phyloP scores from a whole-genome alignment of 2,329 filamentous ascomycete genomes.

The Aureobasidium sp. region DNA sequence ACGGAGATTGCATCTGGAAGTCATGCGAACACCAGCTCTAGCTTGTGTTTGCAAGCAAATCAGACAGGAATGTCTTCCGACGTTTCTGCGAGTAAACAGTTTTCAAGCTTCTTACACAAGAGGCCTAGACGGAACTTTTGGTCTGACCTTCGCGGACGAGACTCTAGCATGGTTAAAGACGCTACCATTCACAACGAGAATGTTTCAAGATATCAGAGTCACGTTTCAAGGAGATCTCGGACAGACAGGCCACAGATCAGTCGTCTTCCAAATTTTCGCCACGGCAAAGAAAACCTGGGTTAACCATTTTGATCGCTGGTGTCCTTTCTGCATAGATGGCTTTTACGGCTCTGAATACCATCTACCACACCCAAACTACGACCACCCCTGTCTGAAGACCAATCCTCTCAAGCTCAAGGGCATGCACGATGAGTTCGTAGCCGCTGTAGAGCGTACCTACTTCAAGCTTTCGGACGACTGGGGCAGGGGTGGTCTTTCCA shows the following conservation, averaged over 20 bases:
- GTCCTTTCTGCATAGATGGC: slow-evolving; percentile 6
- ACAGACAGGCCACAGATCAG: background rate
- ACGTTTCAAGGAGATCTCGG: slow-evolving; percentile 5
- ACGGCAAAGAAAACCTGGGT: background rate
- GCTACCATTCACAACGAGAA: background rate
- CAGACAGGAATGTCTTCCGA: background rate
- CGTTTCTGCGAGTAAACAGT: background rate
- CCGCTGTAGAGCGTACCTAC: background rate
- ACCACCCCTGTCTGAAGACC: background rate
- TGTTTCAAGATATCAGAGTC: background rate
- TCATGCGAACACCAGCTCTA: background rate
- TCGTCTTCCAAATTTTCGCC: background rate
- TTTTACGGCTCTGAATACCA: background rate
- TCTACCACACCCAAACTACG: background rate
- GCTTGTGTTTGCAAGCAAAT: background rate
- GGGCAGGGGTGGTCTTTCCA: background rate
- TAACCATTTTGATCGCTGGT: background rate
- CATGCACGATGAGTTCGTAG: slow-evolving; percentile 1
- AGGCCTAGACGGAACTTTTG: background rate
- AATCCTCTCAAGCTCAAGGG: background rate
- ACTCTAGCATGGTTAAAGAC: background rate
- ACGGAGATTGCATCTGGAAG: background rate
- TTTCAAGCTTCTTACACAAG: background rate
- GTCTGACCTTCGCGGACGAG: background rate
- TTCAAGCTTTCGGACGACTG: background rate